Percentiles rank a stretch among this genome's conserved stretches.
phyloP scores from a whole-genome alignment of 177 flowering plant genomes.

The Vitis hybrid region DNA sequence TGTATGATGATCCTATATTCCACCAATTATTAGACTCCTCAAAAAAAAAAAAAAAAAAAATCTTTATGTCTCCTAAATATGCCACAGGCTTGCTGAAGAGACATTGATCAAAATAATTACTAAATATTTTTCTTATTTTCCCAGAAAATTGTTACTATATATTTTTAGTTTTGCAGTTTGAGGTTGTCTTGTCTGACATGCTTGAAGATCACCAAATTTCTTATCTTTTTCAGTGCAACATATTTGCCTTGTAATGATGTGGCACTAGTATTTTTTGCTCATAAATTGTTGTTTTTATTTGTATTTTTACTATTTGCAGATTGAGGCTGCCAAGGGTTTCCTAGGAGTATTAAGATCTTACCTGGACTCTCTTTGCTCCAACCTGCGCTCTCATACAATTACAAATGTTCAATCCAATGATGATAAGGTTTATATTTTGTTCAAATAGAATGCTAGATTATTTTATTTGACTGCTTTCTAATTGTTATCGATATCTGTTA shows the following conservation, averaged over 20 bases:
- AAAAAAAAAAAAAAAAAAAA: too few species aligned
- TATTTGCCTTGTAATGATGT: background rate
- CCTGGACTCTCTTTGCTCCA: conserved; percentile 87
- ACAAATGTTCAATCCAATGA: conserved; percentile 96
- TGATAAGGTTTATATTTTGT: conserved; percentile 67
- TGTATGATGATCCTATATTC: too few species aligned
- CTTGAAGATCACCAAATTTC: background rate
- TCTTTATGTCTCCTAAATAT: too few species aligned
- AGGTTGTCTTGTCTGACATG: background rate
- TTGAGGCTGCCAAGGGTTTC: conserved; percentile 90
- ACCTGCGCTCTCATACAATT: conserved; percentile 91
- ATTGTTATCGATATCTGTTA: background rate
- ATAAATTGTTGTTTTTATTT: background rate
- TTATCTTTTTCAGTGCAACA: background rate
- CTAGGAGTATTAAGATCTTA: conserved; percentile 67
- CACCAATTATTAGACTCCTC: too few species aligned
- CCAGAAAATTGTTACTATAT: too few species aligned
- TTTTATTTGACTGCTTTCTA: background rate
- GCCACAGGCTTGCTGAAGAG: background rate
- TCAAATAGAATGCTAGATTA: background rate
- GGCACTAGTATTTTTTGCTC: background rate
- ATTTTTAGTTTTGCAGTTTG: background rate
- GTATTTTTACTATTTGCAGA: conserved; percentile 33
- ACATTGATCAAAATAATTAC: too few species aligned
- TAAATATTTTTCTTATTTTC: too few species aligned